Evolutionary conservation across 106 monocot genomes (phyloP), one percentile per base, ranked within the genome.

Genomic region (Amphibolis antarctica): DNA sequence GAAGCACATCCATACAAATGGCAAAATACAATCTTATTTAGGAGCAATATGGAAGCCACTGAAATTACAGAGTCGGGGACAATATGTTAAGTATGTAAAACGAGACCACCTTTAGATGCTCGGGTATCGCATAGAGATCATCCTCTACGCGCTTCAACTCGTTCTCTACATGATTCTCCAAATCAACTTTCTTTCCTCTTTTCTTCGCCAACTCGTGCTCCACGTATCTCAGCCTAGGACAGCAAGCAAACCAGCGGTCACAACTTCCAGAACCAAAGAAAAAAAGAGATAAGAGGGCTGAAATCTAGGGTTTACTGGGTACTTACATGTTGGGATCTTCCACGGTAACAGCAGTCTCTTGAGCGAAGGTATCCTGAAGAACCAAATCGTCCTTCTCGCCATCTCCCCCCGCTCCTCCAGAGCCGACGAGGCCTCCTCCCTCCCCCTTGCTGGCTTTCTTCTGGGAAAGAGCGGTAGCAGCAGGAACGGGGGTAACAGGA

Each of bases 321-420:
- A 46, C 36, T 28, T 67, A 96, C 96, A 98, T 98, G 74, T 98
- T 90, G 53, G 96, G 96, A 55, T 98, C 90, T 68, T 98, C 96
- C 24, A 90, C 47, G 53, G 86, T 98, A 74, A 91, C 87, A 48
- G 87, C 90, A 13, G 90, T 98, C 66, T 98, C 96, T 75, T 96
- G 96, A 3, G 96, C 96, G 53, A 96, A 96, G 42, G 96, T 96
- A 55, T 89, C 89, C 75, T 89, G 89, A 28, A 90, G 76, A 25
- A 90, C 89, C 12, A 90, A 75, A 17, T 90, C 89, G 61, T 90
- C 85, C 75, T 85, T 85, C 70, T 82, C 89, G 17, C 80, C 82
- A 28, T 77, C 87, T 3, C 69, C 85, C 1, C 60, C 77, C 6
- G 55, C 66, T 12, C 42, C 60, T 12, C 67, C 48, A n/a, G 64